Percentiles rank a stretch among this genome's conserved stretches.
Conservation (phyloP, 352 stramenopile genomes). For the Globisporangium iwayamae region DNA sequence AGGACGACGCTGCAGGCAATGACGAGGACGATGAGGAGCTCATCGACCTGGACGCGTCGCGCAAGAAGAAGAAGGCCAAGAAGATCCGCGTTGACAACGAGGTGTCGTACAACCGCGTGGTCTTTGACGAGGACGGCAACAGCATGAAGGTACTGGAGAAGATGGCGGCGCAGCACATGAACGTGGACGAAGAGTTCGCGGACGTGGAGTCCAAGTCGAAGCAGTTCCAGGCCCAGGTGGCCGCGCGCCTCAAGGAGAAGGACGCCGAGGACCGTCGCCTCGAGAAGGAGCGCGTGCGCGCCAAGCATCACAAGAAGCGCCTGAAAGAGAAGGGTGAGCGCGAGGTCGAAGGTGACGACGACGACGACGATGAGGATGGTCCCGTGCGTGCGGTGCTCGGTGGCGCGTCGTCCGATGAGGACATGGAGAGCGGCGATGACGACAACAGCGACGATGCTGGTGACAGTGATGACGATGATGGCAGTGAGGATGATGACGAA, state of each 20-base stretch:
- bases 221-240: conserved; percentile 60
- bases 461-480: conserved; percentile 23
- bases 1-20: conserved; percentile 34
- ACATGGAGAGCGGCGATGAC: conserved; percentile 32
- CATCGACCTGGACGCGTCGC: conserved; percentile 61
- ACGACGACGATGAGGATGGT: conserved; percentile 18
- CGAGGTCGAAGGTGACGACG: conserved; percentile 40
- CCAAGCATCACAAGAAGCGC: conserved; percentile 88
- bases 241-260: conserved; percentile 69
- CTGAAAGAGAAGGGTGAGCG: conserved; percentile 81
- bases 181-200: conserved; percentile 38
- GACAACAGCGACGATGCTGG: conserved; percentile 24
- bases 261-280: conserved; percentile 72
- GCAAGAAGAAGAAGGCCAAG: conserved; percentile 77
- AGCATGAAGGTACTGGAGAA: conserved; percentile 56
- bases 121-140: conserved; percentile 95
- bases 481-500: conserved; percentile 16
- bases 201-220: conserved; percentile 67
- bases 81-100: conserved; percentile 79
- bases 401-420: conserved; percentile 28
- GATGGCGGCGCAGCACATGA: conserved; percentile 42
- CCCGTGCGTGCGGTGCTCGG: conserved; percentile 29
- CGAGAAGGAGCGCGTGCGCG: conserved; percentile 85
- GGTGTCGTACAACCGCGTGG: conserved; percentile 71
- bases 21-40: conserved; percentile 47